Conservation (phyloP, 1,284 basidiomycete genomes). For the Tilletia indica region DNA sequence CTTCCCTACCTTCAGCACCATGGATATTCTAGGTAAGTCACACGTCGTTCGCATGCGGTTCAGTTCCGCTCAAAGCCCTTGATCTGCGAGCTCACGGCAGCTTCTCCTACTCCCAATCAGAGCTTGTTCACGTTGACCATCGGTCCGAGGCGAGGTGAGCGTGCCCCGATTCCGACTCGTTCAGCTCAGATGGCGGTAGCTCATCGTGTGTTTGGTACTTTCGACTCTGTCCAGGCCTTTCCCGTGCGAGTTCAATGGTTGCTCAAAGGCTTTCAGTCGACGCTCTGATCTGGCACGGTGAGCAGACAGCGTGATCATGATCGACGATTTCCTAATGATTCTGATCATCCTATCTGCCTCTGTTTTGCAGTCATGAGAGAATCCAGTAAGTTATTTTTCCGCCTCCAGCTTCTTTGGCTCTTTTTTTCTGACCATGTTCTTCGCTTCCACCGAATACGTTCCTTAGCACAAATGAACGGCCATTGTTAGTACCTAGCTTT, state of each 20-base stretch:
- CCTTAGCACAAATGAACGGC: slow-evolving; percentile 10
- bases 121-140: slow-evolving; percentile 17
- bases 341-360: too few species aligned
- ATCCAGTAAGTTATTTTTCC: background rate
- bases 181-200: too few species aligned
- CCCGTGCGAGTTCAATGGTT: slow-evolving; percentile 44
- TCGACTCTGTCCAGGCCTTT: background rate
- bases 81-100: background rate
- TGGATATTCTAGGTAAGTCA: too few species aligned
- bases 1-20: too few species aligned
- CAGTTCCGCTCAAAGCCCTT: too few species aligned
- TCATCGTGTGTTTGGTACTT: background rate
- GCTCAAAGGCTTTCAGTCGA: slow-evolving; percentile 52
- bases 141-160: too few species aligned
- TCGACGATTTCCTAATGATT: too few species aligned
- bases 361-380: background rate
- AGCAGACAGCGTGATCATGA: too few species aligned
- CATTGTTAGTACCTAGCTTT: slow-evolving; percentile 4
- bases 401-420: too few species aligned
- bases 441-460: background rate
- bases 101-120: background rate
- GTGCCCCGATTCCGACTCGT: too few species aligned
- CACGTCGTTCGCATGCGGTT: too few species aligned
- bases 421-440: background rate
- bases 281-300: slow-evolving; percentile 49